These are phyloP conservation scores for Fonsecaea pedrosoi DNA, from an alignment of 2,329 filamentous ascomycete species.

Conservation along the genomic window DNA sequence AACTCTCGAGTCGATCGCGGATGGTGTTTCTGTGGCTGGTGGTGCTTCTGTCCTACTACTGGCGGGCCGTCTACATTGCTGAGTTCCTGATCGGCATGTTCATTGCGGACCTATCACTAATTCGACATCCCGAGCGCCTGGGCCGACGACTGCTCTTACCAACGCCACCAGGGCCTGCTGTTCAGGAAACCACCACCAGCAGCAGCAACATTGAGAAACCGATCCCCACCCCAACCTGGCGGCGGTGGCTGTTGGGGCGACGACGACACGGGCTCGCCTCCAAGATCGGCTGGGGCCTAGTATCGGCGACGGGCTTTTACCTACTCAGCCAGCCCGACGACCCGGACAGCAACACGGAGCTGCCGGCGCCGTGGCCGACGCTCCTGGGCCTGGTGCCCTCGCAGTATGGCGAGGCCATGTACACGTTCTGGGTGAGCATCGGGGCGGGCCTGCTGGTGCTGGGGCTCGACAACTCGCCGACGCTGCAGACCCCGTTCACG, in stretches of 20 bases:
- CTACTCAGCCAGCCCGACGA: slow-evolving; percentile 26
- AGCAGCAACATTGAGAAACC: not conserved
- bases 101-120: slow-evolving; percentile 45
- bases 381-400: slow-evolving; percentile 48
- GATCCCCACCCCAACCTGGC: not conserved
- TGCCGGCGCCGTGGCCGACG: slow-evolving; percentile 44
- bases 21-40: slow-evolving; percentile 24
- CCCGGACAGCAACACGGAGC: slow-evolving; percentile 6
- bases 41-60: slow-evolving; percentile 36
- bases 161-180: not conserved
- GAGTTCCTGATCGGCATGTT: slow-evolving; percentile 50
- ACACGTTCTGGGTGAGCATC: slow-evolving; percentile 52
- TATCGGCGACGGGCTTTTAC: slow-evolving; percentile 15
- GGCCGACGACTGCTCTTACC: not conserved
- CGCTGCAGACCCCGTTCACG: slow-evolving; percentile 51
- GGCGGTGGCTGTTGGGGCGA: not conserved
- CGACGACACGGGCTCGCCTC: not conserved
- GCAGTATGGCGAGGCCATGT: slow-evolving; percentile 49
- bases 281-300: slow-evolving; percentile 10
- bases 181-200: not conserved
- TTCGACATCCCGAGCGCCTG: slow-evolving; percentile 49
- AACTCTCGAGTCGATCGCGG: slow-evolving; percentile 16
- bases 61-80: slow-evolving; percentile 47
- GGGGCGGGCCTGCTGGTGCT: slow-evolving; percentile 51
- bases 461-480: slow-evolving; percentile 50